A percentile compares a stretch with the other conserved stretches of the same genome.
Evolutionary conservation across 1,284 basidiomycete species (phyloP).

Genomic region (Moniliophthora roreri): DNA sequence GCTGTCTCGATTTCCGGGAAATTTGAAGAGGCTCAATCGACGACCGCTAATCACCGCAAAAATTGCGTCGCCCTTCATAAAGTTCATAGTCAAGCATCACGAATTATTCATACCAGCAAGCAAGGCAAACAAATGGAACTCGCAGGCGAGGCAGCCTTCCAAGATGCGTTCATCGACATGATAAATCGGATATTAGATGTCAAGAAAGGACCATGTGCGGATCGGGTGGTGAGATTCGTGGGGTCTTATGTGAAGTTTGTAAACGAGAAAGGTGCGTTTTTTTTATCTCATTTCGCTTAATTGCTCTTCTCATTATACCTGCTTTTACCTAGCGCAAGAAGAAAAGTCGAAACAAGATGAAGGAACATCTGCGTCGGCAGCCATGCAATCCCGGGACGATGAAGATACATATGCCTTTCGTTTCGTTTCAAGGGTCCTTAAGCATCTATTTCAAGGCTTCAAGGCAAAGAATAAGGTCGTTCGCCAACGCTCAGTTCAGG

Average conservation of each 20-base stretch:
- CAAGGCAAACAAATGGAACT: slow-evolving; percentile 56
- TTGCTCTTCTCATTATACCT: neutral
- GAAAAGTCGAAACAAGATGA: slow-evolving; percentile 20
- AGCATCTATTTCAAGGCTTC: slow-evolving; percentile 83
- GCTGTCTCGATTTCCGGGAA: slow-evolving; percentile 33
- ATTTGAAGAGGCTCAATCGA: slow-evolving; percentile 79
- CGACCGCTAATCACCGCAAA: slow-evolving; percentile 81
- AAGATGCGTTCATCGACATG: slow-evolving; percentile 72
- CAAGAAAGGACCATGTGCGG: slow-evolving; percentile 86
- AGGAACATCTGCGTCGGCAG: slow-evolving; percentile 27
- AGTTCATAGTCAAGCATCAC: slow-evolving; percentile 69
- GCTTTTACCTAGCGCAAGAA: slow-evolving; percentile 11
- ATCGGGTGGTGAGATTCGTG: slow-evolving; percentile 85
- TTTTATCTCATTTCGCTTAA: too few relatives aligned
- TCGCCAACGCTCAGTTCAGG: slow-evolving; percentile 77
- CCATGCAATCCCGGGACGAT: slow-evolving; percentile 46
- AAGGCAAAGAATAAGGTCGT: slow-evolving; percentile 89
- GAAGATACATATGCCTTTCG: slow-evolving; percentile 75
- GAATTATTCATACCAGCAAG: slow-evolving; percentile 51
- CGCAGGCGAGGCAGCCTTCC: slow-evolving; percentile 80
- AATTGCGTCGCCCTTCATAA: slow-evolving; percentile 88
- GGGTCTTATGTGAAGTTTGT: slow-evolving; percentile 81
- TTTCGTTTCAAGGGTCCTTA: slow-evolving; percentile 73
- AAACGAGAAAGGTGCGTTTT: slow-evolving; percentile 73
- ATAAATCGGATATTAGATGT: slow-evolving; percentile 71